A percentile compares a stretch with the other conserved stretches of the same genome.
Evolutionary conservation across 2,329 filamentous ascomycete species (phyloP).

Genomic region (Ophiostoma populinum): DNA sequence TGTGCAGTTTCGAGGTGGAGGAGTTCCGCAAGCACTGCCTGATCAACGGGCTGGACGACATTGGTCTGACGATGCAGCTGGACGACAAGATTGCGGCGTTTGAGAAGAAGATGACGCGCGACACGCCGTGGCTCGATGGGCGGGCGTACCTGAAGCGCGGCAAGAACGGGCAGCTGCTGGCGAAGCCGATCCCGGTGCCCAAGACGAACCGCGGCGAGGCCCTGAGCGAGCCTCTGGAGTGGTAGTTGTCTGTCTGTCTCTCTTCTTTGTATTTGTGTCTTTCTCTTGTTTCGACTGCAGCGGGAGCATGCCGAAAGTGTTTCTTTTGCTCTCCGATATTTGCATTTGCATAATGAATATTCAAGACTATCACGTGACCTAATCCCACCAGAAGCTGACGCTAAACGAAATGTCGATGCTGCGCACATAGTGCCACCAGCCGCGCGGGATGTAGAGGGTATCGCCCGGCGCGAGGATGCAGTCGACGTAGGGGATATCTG

Average conservation of each 20-base stretch:
- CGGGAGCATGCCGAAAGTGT: conserved; percentile 1
- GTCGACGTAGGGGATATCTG: conserved; percentile 50
- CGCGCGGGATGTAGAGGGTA: conserved; percentile 72
- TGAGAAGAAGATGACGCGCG: conserved; percentile 56
- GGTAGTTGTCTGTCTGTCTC: conserved; percentile 34
- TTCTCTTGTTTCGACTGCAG: not conserved
- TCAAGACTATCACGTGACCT: too few species aligned
- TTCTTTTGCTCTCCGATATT: too few species aligned
- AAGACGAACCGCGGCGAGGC: conserved; percentile 79
- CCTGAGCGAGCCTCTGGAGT: conserved; percentile 74
- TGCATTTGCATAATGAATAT: too few species aligned
- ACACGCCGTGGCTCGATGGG: conserved; percentile 86
- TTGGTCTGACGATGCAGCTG: conserved; percentile 82
- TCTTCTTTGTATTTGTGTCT: not conserved
- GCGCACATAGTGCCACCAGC: conserved; percentile 97
- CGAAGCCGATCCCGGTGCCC: conserved; percentile 52
- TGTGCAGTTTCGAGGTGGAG: conserved; percentile 75
- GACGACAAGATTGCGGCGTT: conserved; percentile 77
- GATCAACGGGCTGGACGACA: conserved; percentile 86
- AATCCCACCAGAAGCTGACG: conserved; percentile 92
- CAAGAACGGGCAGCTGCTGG: conserved; percentile 34
- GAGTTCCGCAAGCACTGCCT: conserved; percentile 90
- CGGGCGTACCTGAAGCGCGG: conserved; percentile 56
- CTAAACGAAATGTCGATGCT: too few species aligned
- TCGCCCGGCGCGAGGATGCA: conserved; percentile 68